Evolutionary conservation across 306 rosid genomes (phyloP).

Genomic region (Datisca glomerata): DNA sequence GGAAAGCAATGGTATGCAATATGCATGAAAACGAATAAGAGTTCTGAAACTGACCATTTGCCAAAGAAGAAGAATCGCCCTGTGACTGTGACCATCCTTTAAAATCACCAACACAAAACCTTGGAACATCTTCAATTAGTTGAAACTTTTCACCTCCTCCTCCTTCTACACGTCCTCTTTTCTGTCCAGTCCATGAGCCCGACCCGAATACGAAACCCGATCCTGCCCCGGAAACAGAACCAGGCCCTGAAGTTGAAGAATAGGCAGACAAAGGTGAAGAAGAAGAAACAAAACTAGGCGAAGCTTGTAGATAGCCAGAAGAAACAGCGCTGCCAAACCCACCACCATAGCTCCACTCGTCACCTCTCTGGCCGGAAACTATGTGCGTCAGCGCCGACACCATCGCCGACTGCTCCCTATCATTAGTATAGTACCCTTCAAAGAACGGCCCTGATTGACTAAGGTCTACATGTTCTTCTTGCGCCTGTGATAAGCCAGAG

Average conservation of each 20-base stretch:
- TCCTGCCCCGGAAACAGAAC: not conserved
- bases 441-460: not conserved
- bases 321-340: not conserved
- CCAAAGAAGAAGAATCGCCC: not conserved
- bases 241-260: constrained; percentile 1
- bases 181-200: not conserved
- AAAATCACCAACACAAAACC: not conserved
- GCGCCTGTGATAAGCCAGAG: not conserved
- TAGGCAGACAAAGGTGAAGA: not conserved
- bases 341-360: not conserved
- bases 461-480: not conserved
- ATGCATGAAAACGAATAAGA: too few relatives aligned
- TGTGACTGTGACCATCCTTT: not conserved
- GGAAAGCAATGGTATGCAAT: too few relatives aligned
- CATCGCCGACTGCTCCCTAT: constrained; percentile 6
- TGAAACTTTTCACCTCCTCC: not conserved
- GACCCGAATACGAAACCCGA: not conserved
- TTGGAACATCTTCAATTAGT: not conserved
- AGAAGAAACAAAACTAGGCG: not conserved
- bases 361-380: constrained; percentile 12
- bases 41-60: not conserved
- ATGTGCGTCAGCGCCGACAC: constrained; percentile 16
- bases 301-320: not conserved
- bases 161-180: constrained; percentile 14
- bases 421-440: not conserved